These are phyloP conservation scores for Gremmenia infestans DNA, from an alignment of 2,329 filamentous ascomycete species.

Conservation along the genomic window DNA sequence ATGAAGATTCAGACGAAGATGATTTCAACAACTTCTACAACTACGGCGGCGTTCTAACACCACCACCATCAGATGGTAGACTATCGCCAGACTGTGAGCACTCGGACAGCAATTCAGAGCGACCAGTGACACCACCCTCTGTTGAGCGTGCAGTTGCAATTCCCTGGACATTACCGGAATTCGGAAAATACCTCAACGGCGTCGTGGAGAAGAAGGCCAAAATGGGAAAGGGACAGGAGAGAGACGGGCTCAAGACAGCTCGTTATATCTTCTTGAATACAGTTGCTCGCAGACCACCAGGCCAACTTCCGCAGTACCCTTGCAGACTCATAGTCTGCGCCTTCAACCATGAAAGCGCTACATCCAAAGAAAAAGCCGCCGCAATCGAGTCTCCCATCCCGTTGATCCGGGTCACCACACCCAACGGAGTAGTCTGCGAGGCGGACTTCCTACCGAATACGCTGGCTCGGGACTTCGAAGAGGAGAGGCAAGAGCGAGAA, in stretches of 20 bases:
- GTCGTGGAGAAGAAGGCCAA: not conserved
- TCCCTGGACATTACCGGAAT: not conserved
- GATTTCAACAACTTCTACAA: not conserved
- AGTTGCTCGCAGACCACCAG: not conserved
- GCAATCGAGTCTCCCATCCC: not conserved
- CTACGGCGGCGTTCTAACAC: not conserved
- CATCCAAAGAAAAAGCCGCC: not conserved
- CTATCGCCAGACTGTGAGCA: not conserved
- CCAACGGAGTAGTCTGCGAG: not conserved
- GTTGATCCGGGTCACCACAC: slow-evolving; percentile 4
- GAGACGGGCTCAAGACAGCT: not conserved
- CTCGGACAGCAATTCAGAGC: not conserved
- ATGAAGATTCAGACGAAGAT: not conserved
- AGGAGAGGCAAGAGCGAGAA: not conserved
- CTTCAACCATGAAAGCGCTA: not conserved
- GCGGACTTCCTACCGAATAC: not conserved
- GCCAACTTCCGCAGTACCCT: not conserved
- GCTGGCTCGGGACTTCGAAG: not conserved
- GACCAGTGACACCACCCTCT: no score
- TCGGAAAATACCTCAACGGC: not conserved
- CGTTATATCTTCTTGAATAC: not conserved
- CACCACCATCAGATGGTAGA: not conserved
- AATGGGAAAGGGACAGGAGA: not conserved
- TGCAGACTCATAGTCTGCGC: not conserved
- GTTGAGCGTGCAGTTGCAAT: not conserved